phyloP scores from a whole-genome alignment of 352 stramenopile genomes.

The Blastocystis sp. region DNA sequence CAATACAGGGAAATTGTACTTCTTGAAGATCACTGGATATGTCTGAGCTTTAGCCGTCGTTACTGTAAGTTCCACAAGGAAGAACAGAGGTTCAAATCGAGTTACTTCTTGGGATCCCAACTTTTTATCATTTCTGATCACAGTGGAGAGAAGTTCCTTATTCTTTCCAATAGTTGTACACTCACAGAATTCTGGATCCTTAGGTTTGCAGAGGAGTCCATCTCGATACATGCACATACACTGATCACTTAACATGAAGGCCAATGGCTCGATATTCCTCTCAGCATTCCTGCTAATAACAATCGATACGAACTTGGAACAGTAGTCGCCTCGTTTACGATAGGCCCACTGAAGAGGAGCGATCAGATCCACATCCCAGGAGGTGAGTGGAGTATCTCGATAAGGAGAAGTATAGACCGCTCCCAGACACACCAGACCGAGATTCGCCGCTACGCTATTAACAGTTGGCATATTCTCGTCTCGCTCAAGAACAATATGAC shows the following conservation, averaged over 20 bases:
- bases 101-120: constrained; percentile 54
- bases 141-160: constrained; percentile 7
- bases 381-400: not conserved
- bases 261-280: constrained; percentile 9
- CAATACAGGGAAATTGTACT: not conserved
- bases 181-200: not conserved
- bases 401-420: constrained; percentile 4
- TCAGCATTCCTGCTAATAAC: not conserved
- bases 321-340: constrained; percentile 5
- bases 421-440: constrained; percentile 31
- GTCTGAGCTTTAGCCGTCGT: not conserved
- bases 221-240: constrained; percentile 63
- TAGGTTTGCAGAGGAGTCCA: not conserved
- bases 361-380: constrained; percentile 20
- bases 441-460: not conserved
- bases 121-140: constrained; percentile 58
- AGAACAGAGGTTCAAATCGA: constrained; percentile 45
- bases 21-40: not conserved
- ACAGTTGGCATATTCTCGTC: not conserved
- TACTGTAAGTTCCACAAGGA: constrained; percentile 55
- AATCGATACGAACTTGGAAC: constrained; percentile 46
- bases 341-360: constrained; percentile 14
- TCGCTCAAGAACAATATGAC: constrained; percentile 15
- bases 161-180: not conserved
- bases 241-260: constrained; percentile 57